Evolutionary conservation across 176 grass and related monocot species (phyloP), one percentile per base, ranked within the genome.

Genomic region (Eragrostis curvula): DNA sequence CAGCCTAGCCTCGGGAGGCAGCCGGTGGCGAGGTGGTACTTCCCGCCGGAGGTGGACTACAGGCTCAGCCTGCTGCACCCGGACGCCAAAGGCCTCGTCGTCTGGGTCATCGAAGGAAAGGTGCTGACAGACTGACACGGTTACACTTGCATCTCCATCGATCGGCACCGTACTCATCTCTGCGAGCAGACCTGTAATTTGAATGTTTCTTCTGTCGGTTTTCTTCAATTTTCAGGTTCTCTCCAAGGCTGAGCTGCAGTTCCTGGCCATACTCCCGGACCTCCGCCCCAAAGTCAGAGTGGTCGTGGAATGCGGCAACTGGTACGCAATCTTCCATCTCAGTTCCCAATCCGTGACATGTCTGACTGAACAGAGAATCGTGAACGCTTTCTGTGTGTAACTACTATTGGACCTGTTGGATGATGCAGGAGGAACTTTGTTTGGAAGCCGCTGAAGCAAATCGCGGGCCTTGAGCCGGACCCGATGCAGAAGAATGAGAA

Each of bases 21-120:
- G 68, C 95, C 95, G 14, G 84, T 93, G 74, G 90, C 95, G 71
- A 87, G 95, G 78, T 95, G 95, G 92, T 93, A 98, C 82, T 98
- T 93, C 84, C 95, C 92, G 47, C 95, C 92, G 47, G 92, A 98
- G 89, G 92, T 98, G 75, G 92, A 98, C 75, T 98, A 98, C 89
- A 81, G 90, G 86, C 95, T 98, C 61, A 84, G 87, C 76, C 53
- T 98, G 72, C 66, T 98, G 81, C 92, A 89, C 84, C 95, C 95
- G 5, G 90, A 93, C 71, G 92, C 90, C 84, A 98, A 95, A 23
- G 95, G 95, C 12, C 92, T 98, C 65, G 81, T 98, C 74, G 85
- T 98, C 24, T 95, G 90, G 86, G 60, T 98, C 79, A 87, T 91
- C 27, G 92, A 98, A 85, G 95, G 90, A 77, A 98, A 95, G 90